Percentiles rank a stretch among this genome's conserved stretches.
These are phyloP conservation scores for Aspergillus avenaceus DNA, from an alignment of 495 filamentous ascomycete genomes.

Conservation along the genomic window DNA sequence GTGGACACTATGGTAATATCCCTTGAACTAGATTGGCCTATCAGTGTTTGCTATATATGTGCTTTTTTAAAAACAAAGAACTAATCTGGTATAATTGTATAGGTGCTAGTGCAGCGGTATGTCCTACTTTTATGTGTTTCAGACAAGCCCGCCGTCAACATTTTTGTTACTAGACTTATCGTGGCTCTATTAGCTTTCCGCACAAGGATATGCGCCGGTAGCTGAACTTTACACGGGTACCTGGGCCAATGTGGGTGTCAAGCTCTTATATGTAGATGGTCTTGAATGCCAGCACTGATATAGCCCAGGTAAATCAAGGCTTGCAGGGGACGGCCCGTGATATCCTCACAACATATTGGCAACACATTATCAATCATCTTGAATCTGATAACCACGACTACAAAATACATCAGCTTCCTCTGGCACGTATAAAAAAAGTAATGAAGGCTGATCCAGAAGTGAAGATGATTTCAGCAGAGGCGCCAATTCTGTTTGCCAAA, in stretches of 20 bases:
- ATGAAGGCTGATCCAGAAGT: slow-evolving; percentile 99
- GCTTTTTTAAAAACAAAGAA: not conserved
- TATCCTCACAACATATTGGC: slow-evolving; percentile 97
- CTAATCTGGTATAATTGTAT: slow-evolving; percentile 17
- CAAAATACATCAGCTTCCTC: slow-evolving; percentile 91
- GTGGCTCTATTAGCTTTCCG: slow-evolving; percentile 55
- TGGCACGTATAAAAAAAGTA: slow-evolving; percentile 98
- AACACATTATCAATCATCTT: slow-evolving; percentile 91
- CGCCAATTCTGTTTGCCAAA: slow-evolving; percentile 96
- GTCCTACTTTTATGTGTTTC: slow-evolving; percentile 15
- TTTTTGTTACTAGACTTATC: slow-evolving; percentile 9
- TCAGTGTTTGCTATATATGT: not conserved
- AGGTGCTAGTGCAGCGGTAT: slow-evolving; percentile 81
- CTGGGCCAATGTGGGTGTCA: slow-evolving; percentile 79
- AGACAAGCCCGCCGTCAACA: not conserved
- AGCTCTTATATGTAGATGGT: slow-evolving; percentile 2
- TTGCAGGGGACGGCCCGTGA: slow-evolving; percentile 90
- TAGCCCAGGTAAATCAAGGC: slow-evolving; percentile 81
- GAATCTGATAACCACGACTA: slow-evolving; percentile 96
- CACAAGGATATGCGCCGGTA: slow-evolving; percentile 75
- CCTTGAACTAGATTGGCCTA: not conserved
- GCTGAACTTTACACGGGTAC: slow-evolving; percentile 86
- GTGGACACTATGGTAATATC: slow-evolving; percentile 79
- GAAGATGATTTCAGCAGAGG: slow-evolving; percentile 99
- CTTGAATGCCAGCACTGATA: slow-evolving; percentile 6